phyloP scores from a whole-genome alignment of 2,329 filamentous ascomycete genomes.

The Tolypocladium album region DNA sequence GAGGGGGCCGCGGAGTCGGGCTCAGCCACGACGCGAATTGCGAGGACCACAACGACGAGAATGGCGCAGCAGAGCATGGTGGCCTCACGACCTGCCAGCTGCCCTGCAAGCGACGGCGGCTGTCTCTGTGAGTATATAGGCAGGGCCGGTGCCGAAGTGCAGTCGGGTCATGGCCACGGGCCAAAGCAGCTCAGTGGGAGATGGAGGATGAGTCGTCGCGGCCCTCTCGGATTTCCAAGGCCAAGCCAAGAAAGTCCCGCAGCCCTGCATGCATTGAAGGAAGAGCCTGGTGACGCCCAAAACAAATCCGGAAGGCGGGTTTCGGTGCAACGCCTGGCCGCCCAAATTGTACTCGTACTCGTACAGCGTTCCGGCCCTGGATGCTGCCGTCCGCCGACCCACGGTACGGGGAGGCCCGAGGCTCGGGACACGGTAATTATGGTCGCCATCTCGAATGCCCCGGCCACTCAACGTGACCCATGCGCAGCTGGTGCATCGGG shows the following conservation, averaged over 20 bases:
- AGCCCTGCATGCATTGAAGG: not conserved
- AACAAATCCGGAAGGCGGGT: not conserved
- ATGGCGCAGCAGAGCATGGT: not conserved
- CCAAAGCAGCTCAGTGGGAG: not conserved
- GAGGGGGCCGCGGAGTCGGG: not conserved
- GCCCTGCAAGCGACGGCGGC: not conserved
- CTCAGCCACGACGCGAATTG: not conserved
- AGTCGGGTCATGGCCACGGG: not conserved
- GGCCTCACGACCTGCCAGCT: not conserved
- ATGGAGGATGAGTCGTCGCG: not conserved
- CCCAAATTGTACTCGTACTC: no score
- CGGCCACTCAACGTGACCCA: not conserved
- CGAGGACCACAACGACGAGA: not conserved
- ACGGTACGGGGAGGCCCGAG: not conserved
- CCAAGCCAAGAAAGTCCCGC: not conserved
- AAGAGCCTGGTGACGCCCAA: not conserved
- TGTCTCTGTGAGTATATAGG: not conserved
- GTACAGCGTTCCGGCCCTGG: not conserved
- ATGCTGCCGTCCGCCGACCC: not conserved
- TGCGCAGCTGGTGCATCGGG: not conserved
- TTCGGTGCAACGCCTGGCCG: not conserved
- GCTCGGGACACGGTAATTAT: not conserved
- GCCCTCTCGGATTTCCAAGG: not conserved
- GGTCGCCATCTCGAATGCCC: not conserved
- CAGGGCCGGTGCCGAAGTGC: not conserved